Evolutionary conservation across 371 early-diverging fungal genomes (phyloP).

Genomic region (Synchytrium microbalum): DNA sequence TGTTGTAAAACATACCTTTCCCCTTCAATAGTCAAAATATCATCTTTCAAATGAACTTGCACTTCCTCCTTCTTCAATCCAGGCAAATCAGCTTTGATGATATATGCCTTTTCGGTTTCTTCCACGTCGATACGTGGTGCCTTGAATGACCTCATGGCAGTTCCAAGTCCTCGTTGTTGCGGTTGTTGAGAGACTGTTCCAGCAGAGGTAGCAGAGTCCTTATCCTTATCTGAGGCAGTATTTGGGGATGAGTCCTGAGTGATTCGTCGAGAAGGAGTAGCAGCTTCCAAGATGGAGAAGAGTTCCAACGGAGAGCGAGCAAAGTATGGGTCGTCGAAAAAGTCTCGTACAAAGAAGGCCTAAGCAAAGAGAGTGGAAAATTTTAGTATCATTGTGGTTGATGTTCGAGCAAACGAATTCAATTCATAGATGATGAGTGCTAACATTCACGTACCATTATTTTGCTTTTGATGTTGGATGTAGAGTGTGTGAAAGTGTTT

Average conservation of each 20-base stretch:
- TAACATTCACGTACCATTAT: too few relatives aligned
- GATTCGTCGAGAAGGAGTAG: background rate
- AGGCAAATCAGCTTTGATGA: constrained; percentile 28
- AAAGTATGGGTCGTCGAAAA: too few relatives aligned
- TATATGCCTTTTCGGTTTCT: constrained; percentile 17
- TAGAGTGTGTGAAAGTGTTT: too few relatives aligned
- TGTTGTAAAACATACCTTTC: constrained; percentile 12
- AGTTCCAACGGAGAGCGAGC: background rate
- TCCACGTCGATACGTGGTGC: constrained; percentile 21
- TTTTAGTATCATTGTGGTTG: too few relatives aligned
- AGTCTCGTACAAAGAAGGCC: too few relatives aligned
- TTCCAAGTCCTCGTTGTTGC: background rate
- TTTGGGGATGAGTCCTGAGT: background rate
- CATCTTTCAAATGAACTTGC: constrained; percentile 22
- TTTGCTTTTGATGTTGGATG: too few relatives aligned
- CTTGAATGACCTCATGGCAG: constrained; percentile 1
- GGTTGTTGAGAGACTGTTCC: background rate
- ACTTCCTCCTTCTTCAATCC: constrained; percentile 31
- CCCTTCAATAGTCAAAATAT: constrained; percentile 28
- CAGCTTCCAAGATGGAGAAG: background rate
- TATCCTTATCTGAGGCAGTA: background rate
- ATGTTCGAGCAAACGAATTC: too few relatives aligned
- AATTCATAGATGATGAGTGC: too few relatives aligned
- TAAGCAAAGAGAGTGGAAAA: too few relatives aligned
- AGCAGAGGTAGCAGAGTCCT: too few relatives aligned